phyloP scores from a whole-genome alignment of 768 basidiomycete genomes.

The Rhizopogon sp. region DNA sequence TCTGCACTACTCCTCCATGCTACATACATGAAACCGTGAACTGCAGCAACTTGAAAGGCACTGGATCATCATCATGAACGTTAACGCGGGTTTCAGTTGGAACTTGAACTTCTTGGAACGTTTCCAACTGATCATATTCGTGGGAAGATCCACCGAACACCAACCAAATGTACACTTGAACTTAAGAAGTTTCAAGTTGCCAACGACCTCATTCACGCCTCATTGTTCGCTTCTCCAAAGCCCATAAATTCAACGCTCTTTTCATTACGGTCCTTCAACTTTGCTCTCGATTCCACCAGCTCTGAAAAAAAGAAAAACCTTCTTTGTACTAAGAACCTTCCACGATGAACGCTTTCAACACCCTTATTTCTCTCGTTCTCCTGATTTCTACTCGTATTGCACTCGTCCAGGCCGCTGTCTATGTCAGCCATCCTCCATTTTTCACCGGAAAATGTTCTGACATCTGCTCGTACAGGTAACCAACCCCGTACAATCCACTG shows the following conservation, averaged over 20 bases:
- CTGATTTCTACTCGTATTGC: conserved; percentile 13
- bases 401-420: conserved; percentile 11
- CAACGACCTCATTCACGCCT: neutral
- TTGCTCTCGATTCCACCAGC: conserved; percentile 1
- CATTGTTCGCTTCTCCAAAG: conserved; percentile 17
- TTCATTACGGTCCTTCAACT: conserved; percentile 5
- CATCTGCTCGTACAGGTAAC: conserved; percentile 35
- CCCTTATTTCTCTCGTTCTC: conserved; percentile 14
- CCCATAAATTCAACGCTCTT: conserved; percentile 21
- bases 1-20: too few relatives aligned
- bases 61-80: too few relatives aligned
- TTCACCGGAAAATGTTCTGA: neutral
- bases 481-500: conserved; percentile 35
- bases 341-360: conserved; percentile 10
- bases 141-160: conserved; percentile 2
- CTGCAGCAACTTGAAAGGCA: too few relatives aligned
- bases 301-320: neutral
- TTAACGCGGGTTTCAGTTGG: too few relatives aligned
- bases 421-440: conserved; percentile 5
- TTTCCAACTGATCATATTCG: neutral
- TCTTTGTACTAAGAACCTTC: neutral
- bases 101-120: too few relatives aligned
- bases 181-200: neutral
- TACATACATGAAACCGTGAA: too few relatives aligned
- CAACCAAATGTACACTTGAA: neutral